Base-by-base conservation (phyloP, 2,329 filamentous ascomycete species). In the Ascochyta rabiei region DNA sequence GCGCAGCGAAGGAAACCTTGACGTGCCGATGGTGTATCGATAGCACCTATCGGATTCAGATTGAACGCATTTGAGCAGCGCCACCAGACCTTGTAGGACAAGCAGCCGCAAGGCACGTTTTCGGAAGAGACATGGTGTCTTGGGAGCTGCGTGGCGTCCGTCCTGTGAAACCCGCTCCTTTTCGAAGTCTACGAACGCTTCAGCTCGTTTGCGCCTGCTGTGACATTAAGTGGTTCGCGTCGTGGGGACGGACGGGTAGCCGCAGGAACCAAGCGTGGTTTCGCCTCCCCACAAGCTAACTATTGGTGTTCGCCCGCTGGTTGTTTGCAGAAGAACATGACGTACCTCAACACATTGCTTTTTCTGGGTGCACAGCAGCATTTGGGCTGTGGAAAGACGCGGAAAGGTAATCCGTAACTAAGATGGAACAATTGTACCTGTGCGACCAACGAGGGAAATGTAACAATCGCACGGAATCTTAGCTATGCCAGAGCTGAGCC, bases 21-120 rank as follows among this genome's bases (percentile, higher is more conserved):
- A 61, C 39, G 47, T 59, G 60, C 59, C 50, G 50, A 47, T 48
- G 60, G 59, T 53, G 59, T 60, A 63, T 63, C 58, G 57, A 66
- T 65, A 59, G 49, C 35, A 37, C 43, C 45, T 55, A 57, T 58
- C 48, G 41, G 39, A 37, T 53, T 52, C 56, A 46, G 42, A 33
- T 53, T 51, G 43, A 43, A 16, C 42, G 45, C 34, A 43, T 46
- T 24, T 30, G 19, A 38, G 43, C 41, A 37, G 41, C 47, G 53
- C 44, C 56, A 47, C 43, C 45, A 28, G 18, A 35, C 16, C 16
- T 48, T 46, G 50, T 54, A 43, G 48, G 48, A 57, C 57, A 26
- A 38, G 33, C 39, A 49, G 50, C 58, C 56, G 56, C 50, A 63
- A 58, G 51, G 51, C 56, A 59, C 57, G 51, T 59, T 60, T 61